Evolutionary conservation across 1,139 yeast genomes (phyloP).

Genomic region (Suhomyces panamericanus): DNA sequence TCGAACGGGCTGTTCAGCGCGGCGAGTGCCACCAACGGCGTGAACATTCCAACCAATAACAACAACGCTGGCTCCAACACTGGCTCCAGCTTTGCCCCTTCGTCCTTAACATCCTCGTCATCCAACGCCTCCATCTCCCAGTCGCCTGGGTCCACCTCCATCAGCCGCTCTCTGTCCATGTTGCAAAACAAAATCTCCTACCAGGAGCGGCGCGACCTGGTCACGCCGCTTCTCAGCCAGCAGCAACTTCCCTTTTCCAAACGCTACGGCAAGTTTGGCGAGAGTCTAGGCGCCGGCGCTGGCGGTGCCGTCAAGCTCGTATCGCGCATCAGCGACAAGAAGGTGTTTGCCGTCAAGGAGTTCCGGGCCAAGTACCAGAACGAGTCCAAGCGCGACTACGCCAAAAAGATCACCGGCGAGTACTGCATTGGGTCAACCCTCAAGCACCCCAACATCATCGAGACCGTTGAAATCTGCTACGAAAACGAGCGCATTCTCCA

Average conservation of each 20-base stretch:
- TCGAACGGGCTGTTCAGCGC: constrained; percentile 13
- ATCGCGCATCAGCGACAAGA: constrained; percentile 64
- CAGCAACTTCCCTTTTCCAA: constrained; percentile 61
- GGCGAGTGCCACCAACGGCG: constrained; percentile 12
- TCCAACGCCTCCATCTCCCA: constrained; percentile 39
- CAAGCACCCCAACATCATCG: constrained; percentile 86
- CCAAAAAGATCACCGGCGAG: constrained; percentile 92
- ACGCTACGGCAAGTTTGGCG: constrained; percentile 80
- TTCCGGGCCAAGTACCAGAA: constrained; percentile 75
- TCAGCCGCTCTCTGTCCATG: constrained; percentile 30
- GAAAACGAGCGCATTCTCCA: constrained; percentile 86
- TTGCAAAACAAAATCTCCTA: constrained; percentile 34
- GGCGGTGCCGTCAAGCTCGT: constrained; percentile 89
- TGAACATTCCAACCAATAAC: constrained; percentile 21
- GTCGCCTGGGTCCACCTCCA: constrained; percentile 25
- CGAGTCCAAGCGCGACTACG: constrained; percentile 83
- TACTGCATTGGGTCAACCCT: constrained; percentile 92
- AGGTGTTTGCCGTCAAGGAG: constrained; percentile 88
- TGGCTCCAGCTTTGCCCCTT: constrained; percentile 6
- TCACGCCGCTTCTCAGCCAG: constrained; percentile 30
- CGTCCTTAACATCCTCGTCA: constrained; percentile 29
- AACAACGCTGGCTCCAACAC: too few species aligned
- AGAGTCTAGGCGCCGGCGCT: constrained; percentile 92
- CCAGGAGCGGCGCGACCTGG: constrained; percentile 42
- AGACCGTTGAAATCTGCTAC: constrained; percentile 86